Conservation (phyloP, 805 yeast genomes). For the Barnettozyma salicaria region DNA sequence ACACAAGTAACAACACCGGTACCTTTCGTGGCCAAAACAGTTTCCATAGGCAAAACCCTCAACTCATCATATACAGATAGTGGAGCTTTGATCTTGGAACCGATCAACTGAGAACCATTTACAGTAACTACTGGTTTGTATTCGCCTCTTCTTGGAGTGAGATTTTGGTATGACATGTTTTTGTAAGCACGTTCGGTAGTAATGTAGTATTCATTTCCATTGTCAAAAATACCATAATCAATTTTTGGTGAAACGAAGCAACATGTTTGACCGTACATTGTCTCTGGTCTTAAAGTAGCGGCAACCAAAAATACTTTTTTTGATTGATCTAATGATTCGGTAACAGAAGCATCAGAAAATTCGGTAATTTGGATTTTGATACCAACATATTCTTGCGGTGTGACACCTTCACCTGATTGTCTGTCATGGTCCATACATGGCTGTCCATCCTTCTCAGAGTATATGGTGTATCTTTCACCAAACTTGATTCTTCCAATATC, state of each 20-base stretch:
- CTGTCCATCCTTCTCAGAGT: slow-evolving; percentile 97
- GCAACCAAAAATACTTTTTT: slow-evolving; percentile 83
- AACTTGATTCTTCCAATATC: slow-evolving; percentile 88
- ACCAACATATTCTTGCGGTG: slow-evolving; percentile 94
- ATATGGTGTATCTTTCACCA: slow-evolving; percentile 96
- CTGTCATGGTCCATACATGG: slow-evolving; percentile 99
- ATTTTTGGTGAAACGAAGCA: slow-evolving; percentile 97
- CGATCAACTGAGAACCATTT: slow-evolving; percentile 70
- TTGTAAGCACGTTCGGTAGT: slow-evolving; percentile 94
- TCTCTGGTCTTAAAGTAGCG: slow-evolving; percentile 97
- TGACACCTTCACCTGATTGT: slow-evolving; percentile 92
- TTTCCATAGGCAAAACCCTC: slow-evolving; percentile 94
- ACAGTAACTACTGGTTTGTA: slow-evolving; percentile 55
- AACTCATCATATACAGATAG: slow-evolving; percentile 62
- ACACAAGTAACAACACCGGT: slow-evolving; percentile 99
- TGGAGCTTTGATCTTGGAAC: slow-evolving; percentile 85
- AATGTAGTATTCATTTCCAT: slow-evolving; percentile 69
- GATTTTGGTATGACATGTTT: slow-evolving; percentile 92
- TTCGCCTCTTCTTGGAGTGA: slow-evolving; percentile 84
- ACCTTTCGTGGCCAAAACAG: slow-evolving; percentile 91
- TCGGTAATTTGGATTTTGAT: slow-evolving; percentile 76
- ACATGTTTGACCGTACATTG: slow-evolving; percentile 98
- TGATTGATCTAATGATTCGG: slow-evolving; percentile 33
- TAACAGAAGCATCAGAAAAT: slow-evolving; percentile 42
- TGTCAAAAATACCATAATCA: slow-evolving; percentile 84